phyloP scores from a whole-genome alignment of 225 moss, liverwort and hornwort genomes.

The Sphagnum tenellum region DNA sequence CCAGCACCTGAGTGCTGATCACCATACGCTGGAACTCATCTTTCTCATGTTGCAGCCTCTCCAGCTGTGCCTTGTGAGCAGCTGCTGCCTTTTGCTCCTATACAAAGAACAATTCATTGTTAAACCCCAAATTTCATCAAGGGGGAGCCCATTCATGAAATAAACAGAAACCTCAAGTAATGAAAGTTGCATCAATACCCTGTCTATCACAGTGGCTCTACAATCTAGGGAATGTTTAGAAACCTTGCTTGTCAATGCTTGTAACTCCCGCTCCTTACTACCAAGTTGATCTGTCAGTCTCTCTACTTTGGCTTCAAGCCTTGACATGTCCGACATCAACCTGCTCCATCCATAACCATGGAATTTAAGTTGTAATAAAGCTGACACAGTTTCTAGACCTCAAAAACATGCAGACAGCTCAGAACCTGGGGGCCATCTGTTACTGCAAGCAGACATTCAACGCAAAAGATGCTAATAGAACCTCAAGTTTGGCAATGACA shows the following conservation, averaged over 20 bases:
- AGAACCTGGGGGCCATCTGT: too few species aligned
- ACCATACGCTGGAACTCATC: constrained; percentile 86
- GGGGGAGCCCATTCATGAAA: too few species aligned
- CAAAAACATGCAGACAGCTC: too few species aligned
- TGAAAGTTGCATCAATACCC: too few species aligned
- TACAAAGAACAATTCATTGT: not conserved
- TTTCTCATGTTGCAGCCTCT: constrained; percentile 77
- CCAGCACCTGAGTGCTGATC: constrained; percentile 52
- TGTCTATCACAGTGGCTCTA: too few species aligned
- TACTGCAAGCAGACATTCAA: too few species aligned
- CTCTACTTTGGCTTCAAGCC: constrained; percentile 85
- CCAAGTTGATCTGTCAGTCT: constrained; percentile 61
- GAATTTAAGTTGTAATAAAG: too few species aligned
- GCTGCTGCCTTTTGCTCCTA: constrained; percentile 73
- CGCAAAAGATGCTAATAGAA: too few species aligned
- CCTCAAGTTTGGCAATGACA: too few species aligned
- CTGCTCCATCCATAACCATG: constrained; percentile 16
- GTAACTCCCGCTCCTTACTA: constrained; percentile 82
- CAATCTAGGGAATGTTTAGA: not conserved
- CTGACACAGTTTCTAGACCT: too few species aligned
- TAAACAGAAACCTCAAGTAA: too few species aligned
- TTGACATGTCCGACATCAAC: constrained; percentile 85
- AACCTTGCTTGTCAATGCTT: constrained; percentile 76
- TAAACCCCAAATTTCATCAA: too few species aligned
- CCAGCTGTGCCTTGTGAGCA: constrained; percentile 69